Evolutionary conservation across 2,329 filamentous ascomycete genomes (phyloP), one percentile per base, ranked within the genome.

Genomic region (Apiospora arundinis): DNA sequence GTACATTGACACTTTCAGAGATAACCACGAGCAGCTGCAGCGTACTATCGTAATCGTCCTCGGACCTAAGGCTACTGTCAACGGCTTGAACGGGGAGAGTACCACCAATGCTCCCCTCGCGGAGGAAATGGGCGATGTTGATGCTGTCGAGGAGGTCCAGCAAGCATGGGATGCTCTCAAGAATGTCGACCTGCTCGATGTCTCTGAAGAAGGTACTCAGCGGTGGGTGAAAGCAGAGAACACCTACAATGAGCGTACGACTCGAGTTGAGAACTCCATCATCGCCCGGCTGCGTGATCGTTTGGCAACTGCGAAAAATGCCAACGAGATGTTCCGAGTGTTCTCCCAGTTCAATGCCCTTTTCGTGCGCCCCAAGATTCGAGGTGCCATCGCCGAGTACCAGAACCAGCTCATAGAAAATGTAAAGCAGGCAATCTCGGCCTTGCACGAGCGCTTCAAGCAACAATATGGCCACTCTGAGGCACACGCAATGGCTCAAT

Each of bases 271-370:
- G 81, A 99, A 99, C 83, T 98, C 96, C 4, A 99, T 99, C 82
- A 99, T 99, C 80, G 95, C 96, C 45, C 90, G 95, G 70, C 87
- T 99, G 44, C 90, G 96, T 78, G 96, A 99, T 82, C 93, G 96
- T 72, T 88, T 99, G 70, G 96, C 95, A 18, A 97, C 95, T 8
- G 95, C 96, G 16, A 98, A 97, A 86, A 97, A 95, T 73, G 96
- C 96, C 52, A 98, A 97, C 80, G 97, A 99, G 83, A 99, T 99
- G 96, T 99, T 99, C 82, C 93, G 97, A 70, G 96, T 99, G 73
- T 99, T 99, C 81, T 98, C 96, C 69, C 98, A 98, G 81, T 99
- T 99, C 89, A 99, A 99, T 80, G 96, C 96, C 1, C 91, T 99
- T 42, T 97, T 99, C 77, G 95, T 99, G 71, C 91, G 96, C 72